Evolutionary conservation across 116 monocot genomes (phyloP).

Genomic region (Phalaenopsis hybrid): DNA sequence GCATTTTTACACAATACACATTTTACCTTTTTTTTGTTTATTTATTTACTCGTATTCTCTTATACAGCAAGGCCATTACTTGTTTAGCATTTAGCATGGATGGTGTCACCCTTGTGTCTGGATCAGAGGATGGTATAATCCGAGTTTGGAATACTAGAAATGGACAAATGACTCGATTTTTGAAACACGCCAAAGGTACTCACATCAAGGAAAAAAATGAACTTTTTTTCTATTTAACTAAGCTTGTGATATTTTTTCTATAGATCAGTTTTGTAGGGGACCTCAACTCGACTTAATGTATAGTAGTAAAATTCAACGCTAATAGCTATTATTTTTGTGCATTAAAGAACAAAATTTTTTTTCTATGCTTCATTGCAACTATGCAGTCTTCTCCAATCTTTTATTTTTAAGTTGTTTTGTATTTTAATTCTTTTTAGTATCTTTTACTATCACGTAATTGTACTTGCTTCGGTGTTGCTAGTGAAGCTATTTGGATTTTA

Average conservation of each 20-base stretch:
- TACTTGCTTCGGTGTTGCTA: too few species aligned
- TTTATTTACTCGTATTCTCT: slow-evolving; percentile 1
- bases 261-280: background rate
- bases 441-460: background rate
- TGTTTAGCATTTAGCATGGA: slow-evolving; percentile 63
- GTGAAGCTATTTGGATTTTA: too few species aligned
- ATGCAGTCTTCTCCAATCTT: background rate
- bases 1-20: background rate
- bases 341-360: background rate
- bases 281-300: background rate
- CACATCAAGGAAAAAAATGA: too few species aligned
- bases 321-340: background rate
- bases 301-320: background rate
- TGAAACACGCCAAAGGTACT: slow-evolving; percentile 81
- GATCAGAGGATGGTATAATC: slow-evolving; percentile 79
- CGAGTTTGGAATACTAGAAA: slow-evolving; percentile 73
- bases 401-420: background rate
- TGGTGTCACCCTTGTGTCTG: slow-evolving; percentile 75
- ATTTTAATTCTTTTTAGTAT: background rate
- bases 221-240: background rate
- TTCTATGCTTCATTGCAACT: background rate
- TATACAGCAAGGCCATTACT: slow-evolving; percentile 61
- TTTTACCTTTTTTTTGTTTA: slow-evolving; percentile 1
- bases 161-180: slow-evolving; percentile 38
- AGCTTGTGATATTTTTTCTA: background rate